These are phyloP conservation scores for Berkeleyomyces basicola DNA, from an alignment of 2,329 filamentous ascomycete species.

Conservation along the genomic window DNA sequence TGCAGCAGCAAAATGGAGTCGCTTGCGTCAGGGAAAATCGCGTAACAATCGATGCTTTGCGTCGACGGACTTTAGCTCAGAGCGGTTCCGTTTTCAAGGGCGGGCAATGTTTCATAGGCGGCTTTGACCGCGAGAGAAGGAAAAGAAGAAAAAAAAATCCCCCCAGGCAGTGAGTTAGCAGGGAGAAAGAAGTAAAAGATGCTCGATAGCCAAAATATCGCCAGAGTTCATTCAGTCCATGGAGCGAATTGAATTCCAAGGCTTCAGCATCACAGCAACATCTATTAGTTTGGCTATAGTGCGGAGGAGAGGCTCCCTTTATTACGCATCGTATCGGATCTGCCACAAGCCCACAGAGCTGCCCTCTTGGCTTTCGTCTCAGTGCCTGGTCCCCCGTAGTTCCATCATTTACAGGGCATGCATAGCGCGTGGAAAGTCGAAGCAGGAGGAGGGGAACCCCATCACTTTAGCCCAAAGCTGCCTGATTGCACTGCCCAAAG, in stretches of 20 bases:
- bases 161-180: not conserved
- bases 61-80: not conserved
- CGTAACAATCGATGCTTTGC: not conserved
- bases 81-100: not conserved
- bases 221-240: too few relatives aligned
- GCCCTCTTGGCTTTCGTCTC: not conserved
- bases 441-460: not conserved
- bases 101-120: not conserved
- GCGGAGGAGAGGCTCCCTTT: too few relatives aligned
- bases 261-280: too few relatives aligned
- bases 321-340: too few relatives aligned
- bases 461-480: slow-evolving; percentile 2
- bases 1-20: not conserved
- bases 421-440: not conserved
- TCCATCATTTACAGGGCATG: not conserved
- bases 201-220: not conserved
- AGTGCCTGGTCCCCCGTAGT: not conserved
- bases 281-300: not conserved
- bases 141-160: not conserved
- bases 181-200: not conserved
- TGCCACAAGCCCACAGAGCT: too few relatives aligned
- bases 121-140: not conserved
- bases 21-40: slow-evolving; percentile 3
- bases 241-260: too few relatives aligned
- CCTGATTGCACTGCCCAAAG: slow-evolving; percentile 1